These are phyloP conservation scores for Macrolepiota dolichaula DNA, from an alignment of 768 basidiomycete species.

Conservation along the genomic window DNA sequence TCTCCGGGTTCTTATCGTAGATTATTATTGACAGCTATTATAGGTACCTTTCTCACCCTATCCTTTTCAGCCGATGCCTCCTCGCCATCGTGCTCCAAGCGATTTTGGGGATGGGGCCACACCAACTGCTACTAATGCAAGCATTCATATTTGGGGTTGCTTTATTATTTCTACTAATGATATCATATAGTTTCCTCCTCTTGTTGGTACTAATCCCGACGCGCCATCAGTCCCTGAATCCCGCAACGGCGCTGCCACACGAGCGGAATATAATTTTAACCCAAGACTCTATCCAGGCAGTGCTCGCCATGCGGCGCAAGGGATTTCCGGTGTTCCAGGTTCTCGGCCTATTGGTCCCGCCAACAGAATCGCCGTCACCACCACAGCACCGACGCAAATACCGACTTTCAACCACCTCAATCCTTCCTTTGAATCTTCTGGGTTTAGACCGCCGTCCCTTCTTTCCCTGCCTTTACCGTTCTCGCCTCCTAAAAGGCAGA, in stretches of 20 bases:
- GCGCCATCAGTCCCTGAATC: not conserved
- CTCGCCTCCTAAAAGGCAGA: not conserved
- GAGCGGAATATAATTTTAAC: slow-evolving; percentile 6
- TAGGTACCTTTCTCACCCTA: slow-evolving; percentile 3
- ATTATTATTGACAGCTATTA: not conserved
- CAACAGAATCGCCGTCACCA: not conserved
- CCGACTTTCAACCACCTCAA: not conserved
- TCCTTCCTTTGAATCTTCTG: not conserved
- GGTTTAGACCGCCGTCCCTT: slow-evolving; percentile 2
- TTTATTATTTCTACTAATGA: not conserved
- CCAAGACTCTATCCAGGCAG: slow-evolving; percentile 10
- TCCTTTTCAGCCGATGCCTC: not conserved
- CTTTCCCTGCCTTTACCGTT: slow-evolving; percentile 3
- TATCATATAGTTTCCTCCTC: not conserved
- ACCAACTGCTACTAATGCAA: not conserved
- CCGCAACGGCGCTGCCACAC: not conserved
- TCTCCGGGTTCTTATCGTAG: not conserved
- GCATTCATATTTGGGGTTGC: not conserved
- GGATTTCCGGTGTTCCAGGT: not conserved
- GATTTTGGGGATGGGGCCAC: slow-evolving; percentile 1
- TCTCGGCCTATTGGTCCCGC: not conserved
- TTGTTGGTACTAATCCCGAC: not conserved
- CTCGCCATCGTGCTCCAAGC: slow-evolving; percentile 3
- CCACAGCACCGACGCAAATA: not conserved
- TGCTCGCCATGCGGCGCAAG: slow-evolving; percentile 2